Percentiles rank a stretch among this genome's conserved stretches.
phyloP scores from a whole-genome alignment of 495 filamentous ascomycete genomes.

The Penicillium lividum region DNA sequence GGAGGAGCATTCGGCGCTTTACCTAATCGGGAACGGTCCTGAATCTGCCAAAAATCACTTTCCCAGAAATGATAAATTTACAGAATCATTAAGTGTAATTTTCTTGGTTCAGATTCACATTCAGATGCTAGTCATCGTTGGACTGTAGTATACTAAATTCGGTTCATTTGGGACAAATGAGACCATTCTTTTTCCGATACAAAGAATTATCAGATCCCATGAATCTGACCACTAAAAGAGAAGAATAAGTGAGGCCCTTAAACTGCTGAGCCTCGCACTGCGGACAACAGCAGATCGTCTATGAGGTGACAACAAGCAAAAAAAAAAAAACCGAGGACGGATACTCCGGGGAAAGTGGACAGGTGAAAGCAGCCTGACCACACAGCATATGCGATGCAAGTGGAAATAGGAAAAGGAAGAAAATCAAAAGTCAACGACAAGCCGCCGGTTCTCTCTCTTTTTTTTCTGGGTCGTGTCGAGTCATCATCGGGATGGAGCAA shows the following conservation, averaged over 20 bases:
- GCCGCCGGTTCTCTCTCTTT: slow-evolving; percentile 27
- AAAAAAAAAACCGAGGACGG: slow-evolving; percentile 7
- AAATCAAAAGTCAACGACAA: slow-evolving; percentile 25
- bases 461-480: slow-evolving; percentile 39
- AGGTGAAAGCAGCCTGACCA: slow-evolving; percentile 18
- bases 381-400: slow-evolving; percentile 18
- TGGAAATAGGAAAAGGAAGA: slow-evolving; percentile 4
- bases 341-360: slow-evolving; percentile 10
- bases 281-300: slow-evolving; percentile 10
- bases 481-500: slow-evolving; percentile 31
- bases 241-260: slow-evolving; percentile 5
- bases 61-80: not conserved
- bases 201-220: not conserved
- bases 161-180: not conserved
- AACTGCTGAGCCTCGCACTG: slow-evolving; percentile 5
- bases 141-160: not conserved
- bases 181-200: not conserved
- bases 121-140: slow-evolving; percentile 11
- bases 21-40: slow-evolving; percentile 33
- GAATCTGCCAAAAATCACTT: not conserved
- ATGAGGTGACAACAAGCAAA: slow-evolving; percentile 14
- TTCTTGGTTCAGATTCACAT: slow-evolving; percentile 17
- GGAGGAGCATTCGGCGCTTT: slow-evolving; percentile 37
- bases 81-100: not conserved
- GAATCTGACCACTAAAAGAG: slow-evolving; percentile 4